Evolutionary conservation across 345 rosid genomes (phyloP).

Genomic region (Eucalyptus decipiens): DNA sequence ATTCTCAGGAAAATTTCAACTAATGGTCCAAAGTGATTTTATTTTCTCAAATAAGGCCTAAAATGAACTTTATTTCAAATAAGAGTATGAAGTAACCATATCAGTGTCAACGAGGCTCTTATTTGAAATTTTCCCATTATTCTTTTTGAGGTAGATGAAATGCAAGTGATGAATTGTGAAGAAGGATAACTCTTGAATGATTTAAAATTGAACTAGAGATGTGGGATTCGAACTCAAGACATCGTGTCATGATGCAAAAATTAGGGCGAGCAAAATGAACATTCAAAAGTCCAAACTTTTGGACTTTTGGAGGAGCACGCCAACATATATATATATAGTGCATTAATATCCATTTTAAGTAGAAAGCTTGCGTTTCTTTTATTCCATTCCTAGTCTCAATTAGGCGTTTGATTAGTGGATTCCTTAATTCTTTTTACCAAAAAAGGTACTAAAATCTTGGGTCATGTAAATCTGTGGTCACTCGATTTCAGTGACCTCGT

Average conservation of each 20-base stretch:
- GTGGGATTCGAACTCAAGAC: not conserved
- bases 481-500: not conserved
- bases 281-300: not conserved
- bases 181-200: not conserved
- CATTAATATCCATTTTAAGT: not conserved
- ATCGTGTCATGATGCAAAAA: not conserved
- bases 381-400: not conserved
- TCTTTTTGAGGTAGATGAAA: not conserved
- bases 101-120: fast-evolving
- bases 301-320: not conserved
- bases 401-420: not conserved
- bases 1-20: too few species aligned
- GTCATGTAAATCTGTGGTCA: not conserved
- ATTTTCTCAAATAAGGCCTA: fast-evolving
- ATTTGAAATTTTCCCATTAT: not conserved
- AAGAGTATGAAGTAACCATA: too few species aligned
- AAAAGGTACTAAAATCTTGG: not conserved
- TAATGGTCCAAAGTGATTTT: fast-evolving
- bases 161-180: not conserved
- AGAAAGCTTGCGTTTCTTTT: not conserved
- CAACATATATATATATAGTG: not conserved
- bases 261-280: not conserved
- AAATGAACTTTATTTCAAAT: too few species aligned
- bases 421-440: not conserved
- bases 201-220: not conserved